Conservation (phyloP, 164 flowering plant species). For the Magnolia kwangsiensis region DNA sequence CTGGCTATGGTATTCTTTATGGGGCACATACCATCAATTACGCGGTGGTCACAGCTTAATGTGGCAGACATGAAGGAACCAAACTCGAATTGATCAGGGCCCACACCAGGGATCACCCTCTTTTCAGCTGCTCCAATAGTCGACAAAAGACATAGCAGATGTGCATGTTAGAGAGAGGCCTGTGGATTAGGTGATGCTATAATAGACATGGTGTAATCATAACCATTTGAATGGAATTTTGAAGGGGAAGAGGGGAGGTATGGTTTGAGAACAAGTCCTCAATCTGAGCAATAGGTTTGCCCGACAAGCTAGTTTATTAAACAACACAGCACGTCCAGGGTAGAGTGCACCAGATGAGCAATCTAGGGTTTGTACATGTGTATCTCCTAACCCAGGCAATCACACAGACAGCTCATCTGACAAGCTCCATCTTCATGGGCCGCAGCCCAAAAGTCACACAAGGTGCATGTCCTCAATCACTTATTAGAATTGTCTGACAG, state of each 20-base stretch:
- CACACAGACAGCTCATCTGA: no score
- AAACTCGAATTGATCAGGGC: slow-evolving; percentile 51
- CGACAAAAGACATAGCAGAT: not conserved
- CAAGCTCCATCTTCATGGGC: no score
- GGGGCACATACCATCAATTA: slow-evolving; percentile 72
- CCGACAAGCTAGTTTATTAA: not conserved
- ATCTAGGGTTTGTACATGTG: no score
- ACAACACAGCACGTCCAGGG: no score
- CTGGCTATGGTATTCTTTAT: not conserved
- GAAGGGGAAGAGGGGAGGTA: no score
- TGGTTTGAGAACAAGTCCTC: not conserved
- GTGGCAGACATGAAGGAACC: slow-evolving; percentile 95
- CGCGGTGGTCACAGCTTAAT: slow-evolving; percentile 97
- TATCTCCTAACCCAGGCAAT: no score
- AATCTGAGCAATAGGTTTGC: not conserved
- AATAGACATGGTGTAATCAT: not conserved
- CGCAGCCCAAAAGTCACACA: no score
- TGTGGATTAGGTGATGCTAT: no score
- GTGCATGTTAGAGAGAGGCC: not conserved
- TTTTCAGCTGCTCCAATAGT: slow-evolving; percentile 31
- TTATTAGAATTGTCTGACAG: not conserved
- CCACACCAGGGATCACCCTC: slow-evolving; percentile 76
- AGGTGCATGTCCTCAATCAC: not conserved
- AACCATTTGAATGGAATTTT: not conserved
- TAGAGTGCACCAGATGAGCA: no score